phyloP scores from a whole-genome alignment of 2,329 filamentous ascomycete species.

The Monosporascus cannonballus region DNA sequence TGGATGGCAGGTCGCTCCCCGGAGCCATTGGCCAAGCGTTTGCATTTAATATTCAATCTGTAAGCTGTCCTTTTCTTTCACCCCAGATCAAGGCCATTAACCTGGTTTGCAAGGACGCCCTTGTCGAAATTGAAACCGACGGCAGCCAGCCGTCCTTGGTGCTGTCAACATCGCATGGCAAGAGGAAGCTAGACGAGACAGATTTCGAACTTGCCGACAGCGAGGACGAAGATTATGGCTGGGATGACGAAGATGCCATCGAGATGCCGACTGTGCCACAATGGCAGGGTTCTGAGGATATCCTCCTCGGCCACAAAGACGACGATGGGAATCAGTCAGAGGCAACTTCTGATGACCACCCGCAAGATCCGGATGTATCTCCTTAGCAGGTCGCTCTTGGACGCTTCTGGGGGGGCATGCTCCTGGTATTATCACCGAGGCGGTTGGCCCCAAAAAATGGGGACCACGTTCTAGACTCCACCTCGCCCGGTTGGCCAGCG shows the following conservation, averaged over 20 bases:
- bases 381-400: not conserved
- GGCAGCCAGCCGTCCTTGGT: conserved; percentile 27
- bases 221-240: conserved; percentile 66
- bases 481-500: not conserved
- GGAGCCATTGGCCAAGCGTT: conserved; percentile 37
- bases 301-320: conserved; percentile 41
- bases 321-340: not conserved
- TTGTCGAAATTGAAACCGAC: conserved; percentile 36
- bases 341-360: not conserved
- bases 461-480: not conserved
- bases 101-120: conserved; percentile 32
- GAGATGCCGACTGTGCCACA: conserved; percentile 54
- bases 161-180: conserved; percentile 38
- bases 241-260: conserved; percentile 61
- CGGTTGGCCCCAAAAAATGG: not conserved
- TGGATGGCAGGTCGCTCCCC: conserved; percentile 44
- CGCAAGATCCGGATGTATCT: not conserved
- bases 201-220: conserved; percentile 56
- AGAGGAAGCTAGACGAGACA: conserved; percentile 59
- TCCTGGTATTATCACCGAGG: not conserved
- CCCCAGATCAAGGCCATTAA: not conserved
- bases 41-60: conserved; percentile 43
- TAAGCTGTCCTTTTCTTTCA: conserved; percentile 24
- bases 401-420: not conserved
- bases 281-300: conserved; percentile 62